Percentiles rank a stretch among this genome's conserved stretches.
These are phyloP conservation scores for Strigomonas culicis DNA, from an alignment of 208 protist genomes.

Conservation along the genomic window DNA sequence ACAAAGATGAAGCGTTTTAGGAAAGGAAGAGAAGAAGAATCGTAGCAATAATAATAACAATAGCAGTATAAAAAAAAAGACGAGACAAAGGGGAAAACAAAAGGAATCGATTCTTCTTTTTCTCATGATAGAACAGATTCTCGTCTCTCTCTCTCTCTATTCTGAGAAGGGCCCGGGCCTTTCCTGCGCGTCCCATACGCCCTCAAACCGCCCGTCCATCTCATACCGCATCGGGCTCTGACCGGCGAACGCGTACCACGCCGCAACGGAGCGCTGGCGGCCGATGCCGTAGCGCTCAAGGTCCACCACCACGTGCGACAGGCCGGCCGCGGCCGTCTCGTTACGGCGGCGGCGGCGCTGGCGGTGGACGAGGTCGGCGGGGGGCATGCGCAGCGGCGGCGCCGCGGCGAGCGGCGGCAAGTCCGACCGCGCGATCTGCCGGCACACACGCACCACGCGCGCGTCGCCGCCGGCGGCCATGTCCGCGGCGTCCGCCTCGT, in stretches of 20 bases:
- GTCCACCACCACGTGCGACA: constrained; percentile 46
- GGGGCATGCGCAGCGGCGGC: background rate
- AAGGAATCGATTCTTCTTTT: no score
- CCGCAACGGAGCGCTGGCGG: constrained; percentile 35
- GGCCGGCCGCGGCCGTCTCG: background rate
- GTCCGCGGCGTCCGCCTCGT: no score
- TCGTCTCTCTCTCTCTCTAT: no score
- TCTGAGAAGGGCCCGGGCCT: no score
- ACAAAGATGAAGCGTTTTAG: background rate
- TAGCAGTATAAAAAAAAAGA: constrained; percentile 10
- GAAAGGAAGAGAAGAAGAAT: background rate
- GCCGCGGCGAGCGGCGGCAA: no score
- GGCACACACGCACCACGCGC: no score
- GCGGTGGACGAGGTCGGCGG: background rate
- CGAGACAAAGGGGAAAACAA: no score
- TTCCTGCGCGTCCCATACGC: no score
- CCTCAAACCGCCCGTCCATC: constrained; percentile 45
- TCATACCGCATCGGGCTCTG: constrained; percentile 41
- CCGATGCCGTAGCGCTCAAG: constrained; percentile 75
- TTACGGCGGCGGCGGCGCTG: no score
- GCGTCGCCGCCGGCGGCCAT: no score
- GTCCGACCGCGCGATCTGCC: no score
- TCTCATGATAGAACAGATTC: no score
- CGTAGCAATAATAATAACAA: background rate
- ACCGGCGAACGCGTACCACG: constrained; percentile 77